Conservation (phyloP, 768 basidiomycete species). For the Agaricus sinodeliciosus region DNA sequence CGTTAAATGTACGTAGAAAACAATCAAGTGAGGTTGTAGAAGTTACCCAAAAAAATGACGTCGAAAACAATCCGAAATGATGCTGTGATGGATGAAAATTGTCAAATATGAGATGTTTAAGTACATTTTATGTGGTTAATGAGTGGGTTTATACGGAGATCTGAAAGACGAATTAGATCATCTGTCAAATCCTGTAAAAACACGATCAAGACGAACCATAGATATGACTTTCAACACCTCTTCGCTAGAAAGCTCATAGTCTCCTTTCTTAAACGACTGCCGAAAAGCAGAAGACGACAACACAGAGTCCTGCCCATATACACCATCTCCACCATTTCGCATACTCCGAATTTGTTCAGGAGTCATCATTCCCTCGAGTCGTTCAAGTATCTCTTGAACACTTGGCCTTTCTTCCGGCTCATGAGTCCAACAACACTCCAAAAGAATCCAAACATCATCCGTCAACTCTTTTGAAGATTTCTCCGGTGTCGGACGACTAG, state of each 20-base stretch:
- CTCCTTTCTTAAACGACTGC: not conserved
- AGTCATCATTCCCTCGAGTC: slow-evolving; percentile 8
- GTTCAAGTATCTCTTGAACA: not conserved
- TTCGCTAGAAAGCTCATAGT: not conserved
- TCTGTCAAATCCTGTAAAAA: not conserved
- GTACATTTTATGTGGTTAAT: not conserved
- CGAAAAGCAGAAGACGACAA: slow-evolving; percentile 7
- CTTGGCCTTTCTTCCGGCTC: slow-evolving; percentile 1
- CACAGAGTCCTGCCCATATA: not conserved
- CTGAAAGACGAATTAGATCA: not conserved
- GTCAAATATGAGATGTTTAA: too few relatives aligned
- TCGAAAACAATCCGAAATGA: too few relatives aligned
- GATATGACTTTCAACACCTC: slow-evolving; percentile 1
- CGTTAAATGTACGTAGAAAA: too few relatives aligned
- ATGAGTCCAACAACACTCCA: slow-evolving; percentile 8
- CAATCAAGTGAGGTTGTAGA: too few relatives aligned
- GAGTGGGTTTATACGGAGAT: not conserved
- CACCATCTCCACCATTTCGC: not conserved
- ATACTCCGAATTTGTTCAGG: not conserved
- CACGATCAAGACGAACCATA: not conserved
- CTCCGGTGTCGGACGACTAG: slow-evolving; percentile 4
- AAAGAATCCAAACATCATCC: slow-evolving; percentile 3
- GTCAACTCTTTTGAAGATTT: not conserved
- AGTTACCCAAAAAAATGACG: too few relatives aligned
- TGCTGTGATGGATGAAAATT: too few relatives aligned